A percentile compares a stretch with the other conserved stretches of the same genome.
Evolutionary conservation across 2,329 filamentous ascomycete species (phyloP).

Genomic region (Fusarium compactum): DNA sequence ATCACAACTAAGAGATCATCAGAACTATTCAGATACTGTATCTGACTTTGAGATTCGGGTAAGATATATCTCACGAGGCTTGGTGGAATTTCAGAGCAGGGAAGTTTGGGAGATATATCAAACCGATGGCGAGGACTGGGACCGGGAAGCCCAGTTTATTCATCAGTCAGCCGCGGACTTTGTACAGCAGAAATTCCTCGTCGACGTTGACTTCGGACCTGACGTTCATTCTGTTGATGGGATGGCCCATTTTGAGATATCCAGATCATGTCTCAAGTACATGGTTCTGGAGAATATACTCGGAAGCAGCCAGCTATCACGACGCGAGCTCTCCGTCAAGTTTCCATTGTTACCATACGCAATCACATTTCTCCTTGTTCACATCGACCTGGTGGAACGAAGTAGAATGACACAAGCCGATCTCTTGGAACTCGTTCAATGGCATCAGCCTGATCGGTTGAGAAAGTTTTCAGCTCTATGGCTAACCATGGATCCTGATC

Average conservation of each 20-base stretch:
- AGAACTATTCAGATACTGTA: fast-evolving
- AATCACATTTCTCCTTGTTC: fast-evolving
- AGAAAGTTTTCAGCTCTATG: fast-evolving
- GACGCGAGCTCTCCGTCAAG: fast-evolving
- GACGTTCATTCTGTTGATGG: fast-evolving
- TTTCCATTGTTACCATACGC: neutral
- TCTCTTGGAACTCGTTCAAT: neutral
- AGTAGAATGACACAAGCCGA: fast-evolving
- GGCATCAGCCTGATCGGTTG: fast-evolving
- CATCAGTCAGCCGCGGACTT: slow-evolving; percentile 1
- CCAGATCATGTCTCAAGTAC: neutral
- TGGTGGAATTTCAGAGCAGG: neutral
- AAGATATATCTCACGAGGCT: neutral
- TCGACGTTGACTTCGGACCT: fast-evolving
- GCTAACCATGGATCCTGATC: neutral
- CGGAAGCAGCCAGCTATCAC: fast-evolving
- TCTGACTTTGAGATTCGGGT: neutral
- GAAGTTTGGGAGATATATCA: neutral
- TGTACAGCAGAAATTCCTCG: fast-evolving
- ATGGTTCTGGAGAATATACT: fast-evolving
- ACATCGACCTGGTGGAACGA: fast-evolving
- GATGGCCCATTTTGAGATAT: neutral
- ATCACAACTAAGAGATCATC: fast-evolving
- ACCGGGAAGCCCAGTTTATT: neutral
- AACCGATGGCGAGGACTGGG: neutral